Percentiles rank a stretch among this genome's conserved stretches.
These are phyloP conservation scores for Venturia asperata DNA, from an alignment of 2,329 filamentous ascomycete species.

Conservation along the genomic window DNA sequence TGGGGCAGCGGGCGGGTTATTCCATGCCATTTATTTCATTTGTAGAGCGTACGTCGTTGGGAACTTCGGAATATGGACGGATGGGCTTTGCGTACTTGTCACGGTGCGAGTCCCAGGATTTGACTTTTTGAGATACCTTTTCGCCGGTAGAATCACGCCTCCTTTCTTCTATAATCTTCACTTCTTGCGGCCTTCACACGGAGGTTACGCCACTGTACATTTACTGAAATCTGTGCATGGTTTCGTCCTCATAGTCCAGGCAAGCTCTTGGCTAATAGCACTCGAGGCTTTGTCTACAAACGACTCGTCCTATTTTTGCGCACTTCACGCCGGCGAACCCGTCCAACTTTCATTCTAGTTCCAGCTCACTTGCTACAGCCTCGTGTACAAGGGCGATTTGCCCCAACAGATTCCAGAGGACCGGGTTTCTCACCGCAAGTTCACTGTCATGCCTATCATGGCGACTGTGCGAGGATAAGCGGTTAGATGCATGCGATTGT, in stretches of 20 bases:
- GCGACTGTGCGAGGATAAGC: not conserved
- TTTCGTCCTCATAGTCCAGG: not conserved
- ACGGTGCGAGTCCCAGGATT: slow-evolving; percentile 2
- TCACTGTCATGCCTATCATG: not conserved
- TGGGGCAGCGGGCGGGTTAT: not conserved
- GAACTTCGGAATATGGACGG: slow-evolving; percentile 12
- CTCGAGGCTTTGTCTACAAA: not conserved
- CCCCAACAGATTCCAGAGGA: not conserved
- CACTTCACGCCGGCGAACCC: not conserved
- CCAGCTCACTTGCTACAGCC: not conserved
- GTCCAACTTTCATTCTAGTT: not conserved
- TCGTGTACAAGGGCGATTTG: not conserved
- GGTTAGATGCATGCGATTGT: slow-evolving; percentile 4
- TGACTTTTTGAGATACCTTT: slow-evolving; percentile 14
- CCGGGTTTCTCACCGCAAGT: slow-evolving; percentile 4
- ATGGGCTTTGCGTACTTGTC: not conserved
- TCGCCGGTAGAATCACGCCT: slow-evolving; percentile 8
- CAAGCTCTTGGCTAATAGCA: not conserved
- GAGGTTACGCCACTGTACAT: not conserved
- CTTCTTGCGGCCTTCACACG: slow-evolving; percentile 10
- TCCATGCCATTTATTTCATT: not conserved
- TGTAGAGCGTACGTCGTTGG: not conserved
- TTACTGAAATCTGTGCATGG: not conserved
- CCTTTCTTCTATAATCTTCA: slow-evolving; percentile 11
- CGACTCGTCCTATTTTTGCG: not conserved